Conservation (phyloP, 345 rosid genomes). For the Turritis glabra region DNA sequence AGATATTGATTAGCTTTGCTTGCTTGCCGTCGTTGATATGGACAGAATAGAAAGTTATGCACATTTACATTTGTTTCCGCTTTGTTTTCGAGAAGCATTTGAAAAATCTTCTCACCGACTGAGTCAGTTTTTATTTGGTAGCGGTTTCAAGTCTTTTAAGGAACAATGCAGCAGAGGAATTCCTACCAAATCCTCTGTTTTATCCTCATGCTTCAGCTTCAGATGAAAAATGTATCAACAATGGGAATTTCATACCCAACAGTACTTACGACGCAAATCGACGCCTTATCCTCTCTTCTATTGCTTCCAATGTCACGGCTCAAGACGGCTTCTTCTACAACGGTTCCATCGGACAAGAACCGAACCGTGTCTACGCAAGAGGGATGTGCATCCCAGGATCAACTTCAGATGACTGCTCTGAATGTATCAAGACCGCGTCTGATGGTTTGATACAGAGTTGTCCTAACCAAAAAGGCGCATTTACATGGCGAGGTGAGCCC, state of each 20-base stretch:
- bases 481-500: not conserved
- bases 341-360: slow-evolving; percentile 27
- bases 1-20: too few species aligned
- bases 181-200: not conserved
- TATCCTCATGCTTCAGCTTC: not conserved
- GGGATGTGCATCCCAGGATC: slow-evolving; percentile 39
- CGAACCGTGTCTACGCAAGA: slow-evolving; percentile 21
- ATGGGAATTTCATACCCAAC: slow-evolving; percentile 32
- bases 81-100: too few species aligned
- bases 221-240: not conserved
- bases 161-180: not conserved
- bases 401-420: slow-evolving; percentile 13
- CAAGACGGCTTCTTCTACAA: slow-evolving; percentile 34
- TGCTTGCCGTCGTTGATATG: too few species aligned
- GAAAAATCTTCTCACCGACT: too few species aligned
- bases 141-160: too few species aligned
- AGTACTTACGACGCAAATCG: slow-evolving; percentile 33
- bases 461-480: slow-evolving; percentile 32
- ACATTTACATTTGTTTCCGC: too few species aligned
- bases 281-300: slow-evolving; percentile 23
- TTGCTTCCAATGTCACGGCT: slow-evolving; percentile 23
- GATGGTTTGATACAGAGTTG: not conserved
- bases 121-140: too few species aligned
- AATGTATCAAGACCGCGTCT: slow-evolving; percentile 19
- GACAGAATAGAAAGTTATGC: too few species aligned